Base-by-base conservation (phyloP, 306 rosid species). In the Sicyos edulis region DNA sequence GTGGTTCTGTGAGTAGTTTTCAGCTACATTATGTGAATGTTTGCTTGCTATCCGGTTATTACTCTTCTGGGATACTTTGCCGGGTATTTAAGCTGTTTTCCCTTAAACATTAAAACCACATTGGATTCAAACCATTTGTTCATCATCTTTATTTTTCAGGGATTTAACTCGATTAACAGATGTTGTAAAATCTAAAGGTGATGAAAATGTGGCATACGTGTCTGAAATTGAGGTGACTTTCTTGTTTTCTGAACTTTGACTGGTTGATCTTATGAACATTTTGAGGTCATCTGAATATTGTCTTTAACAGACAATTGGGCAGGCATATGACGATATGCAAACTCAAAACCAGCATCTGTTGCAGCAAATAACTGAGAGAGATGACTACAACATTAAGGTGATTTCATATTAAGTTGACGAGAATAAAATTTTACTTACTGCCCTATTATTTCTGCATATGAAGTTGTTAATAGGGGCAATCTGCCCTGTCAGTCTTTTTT, bases 381-480 rank as follows among this genome's bases (percentile, higher is more conserved):
- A 91, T 80, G 99, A 95, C 81, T 95, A 91, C 74, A 95, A 95
- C 81, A 91, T 95, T 73, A 95, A 91, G 99, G 99, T 95, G 81
- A 75, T 75, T 65, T 11, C n/a, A 10, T 44, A 26, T 65, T 65
- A 44, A 29, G 21, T 19, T 44, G 71, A 19, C 10, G 17, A 40
- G 32, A 29, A 65, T 42, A 19, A 17, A 42, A 19, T 40, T 13
- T 5, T 63, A 7, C 47, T 42, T 57, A 7, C 52, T 14, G 0
- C 53, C 47, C 17, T 71, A 10, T 10, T 10, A 37, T 10, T 65
- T 53, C 59, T 50, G 17, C 54, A 20, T 66, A 62, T 34, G 34
- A 16, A 62, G 49, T n/a, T 32, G 49, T n/a, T 32, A 63, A 40
- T 64, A 26, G 14, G 16, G 70, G 54, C 7, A 65, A 42, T 19